These are phyloP conservation scores for Tricholoma hemisulphureum DNA, from an alignment of 768 basidiomycete species.

Conservation along the genomic window DNA sequence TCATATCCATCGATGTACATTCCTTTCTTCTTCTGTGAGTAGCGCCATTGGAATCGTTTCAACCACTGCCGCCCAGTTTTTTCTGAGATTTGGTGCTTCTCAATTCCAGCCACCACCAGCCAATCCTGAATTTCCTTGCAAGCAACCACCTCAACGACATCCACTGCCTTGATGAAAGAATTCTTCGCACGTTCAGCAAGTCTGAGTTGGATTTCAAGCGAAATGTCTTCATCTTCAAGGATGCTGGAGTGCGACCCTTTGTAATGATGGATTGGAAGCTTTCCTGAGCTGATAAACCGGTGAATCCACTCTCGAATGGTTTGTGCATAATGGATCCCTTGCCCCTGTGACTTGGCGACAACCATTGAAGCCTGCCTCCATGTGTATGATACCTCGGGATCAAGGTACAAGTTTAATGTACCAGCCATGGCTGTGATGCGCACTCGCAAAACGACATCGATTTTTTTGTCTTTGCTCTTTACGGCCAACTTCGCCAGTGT, in stretches of 20 bases:
- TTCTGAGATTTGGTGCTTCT: constrained; percentile 19
- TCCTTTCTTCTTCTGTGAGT: constrained; percentile 16
- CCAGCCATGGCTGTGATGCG: constrained; percentile 31
- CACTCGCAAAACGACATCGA: constrained; percentile 28
- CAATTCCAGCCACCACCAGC: neutral
- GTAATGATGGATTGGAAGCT: no score
- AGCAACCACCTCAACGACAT: constrained; percentile 18
- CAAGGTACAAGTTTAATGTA: no score
- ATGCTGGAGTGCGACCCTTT: no score
- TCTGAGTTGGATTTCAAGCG: no score
- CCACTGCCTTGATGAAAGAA: constrained; percentile 24
- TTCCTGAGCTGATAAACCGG: neutral
- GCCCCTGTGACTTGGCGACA: constrained; percentile 13
- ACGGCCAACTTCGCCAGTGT: constrained; percentile 10
- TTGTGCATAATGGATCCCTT: constrained; percentile 5
- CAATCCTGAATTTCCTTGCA: neutral
- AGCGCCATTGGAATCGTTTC: constrained; percentile 30
- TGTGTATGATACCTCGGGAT: no score
- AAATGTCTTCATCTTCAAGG: no score
- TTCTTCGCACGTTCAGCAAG: constrained; percentile 24
- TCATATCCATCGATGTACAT: no score
- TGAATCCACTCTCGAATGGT: constrained; percentile 6
- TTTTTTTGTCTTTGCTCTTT: constrained; percentile 24
- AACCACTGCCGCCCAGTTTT: constrained; percentile 34
- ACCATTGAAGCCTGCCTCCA: constrained; percentile 13